Evolutionary conservation across 2,329 filamentous ascomycete species (phyloP).

Genomic region (Paecilomyces sp.): DNA sequence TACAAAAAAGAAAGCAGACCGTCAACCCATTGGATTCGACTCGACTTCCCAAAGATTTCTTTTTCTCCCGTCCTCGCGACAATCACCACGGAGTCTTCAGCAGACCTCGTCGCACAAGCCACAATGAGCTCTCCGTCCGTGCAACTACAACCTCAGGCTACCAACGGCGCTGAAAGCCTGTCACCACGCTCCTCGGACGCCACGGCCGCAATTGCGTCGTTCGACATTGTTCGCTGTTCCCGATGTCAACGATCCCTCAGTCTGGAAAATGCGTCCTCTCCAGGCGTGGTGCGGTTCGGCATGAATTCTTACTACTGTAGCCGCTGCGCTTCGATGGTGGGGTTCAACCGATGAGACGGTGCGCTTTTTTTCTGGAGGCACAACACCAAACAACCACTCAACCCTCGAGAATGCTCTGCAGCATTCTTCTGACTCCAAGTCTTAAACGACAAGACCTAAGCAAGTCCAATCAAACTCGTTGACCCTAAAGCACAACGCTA

Average conservation of each 20-base stretch:
- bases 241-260: slow-evolving; percentile 41
- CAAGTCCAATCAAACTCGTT: background rate
- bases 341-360: slow-evolving; percentile 30
- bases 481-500: background rate
- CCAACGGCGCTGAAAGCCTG: slow-evolving; percentile 15
- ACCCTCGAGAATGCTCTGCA: background rate
- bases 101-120: background rate
- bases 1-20: background rate
- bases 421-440: background rate
- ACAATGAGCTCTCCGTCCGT: slow-evolving; percentile 32
- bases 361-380: background rate
- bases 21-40: background rate
- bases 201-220: slow-evolving; percentile 13
- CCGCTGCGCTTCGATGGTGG: slow-evolving; percentile 38
- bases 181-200: slow-evolving; percentile 16
- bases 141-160: slow-evolving; percentile 22
- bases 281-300: slow-evolving; percentile 37
- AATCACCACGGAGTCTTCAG: background rate
- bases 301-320: slow-evolving; percentile 45
- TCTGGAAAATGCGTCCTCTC: slow-evolving; percentile 28
- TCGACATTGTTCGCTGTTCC: slow-evolving; percentile 42
- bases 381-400: background rate
- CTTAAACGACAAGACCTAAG: background rate
- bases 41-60: too few species aligned
- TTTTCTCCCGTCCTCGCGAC: background rate